phyloP scores from a whole-genome alignment of 2,329 filamentous ascomycete species.

The Epichloe elymi region DNA sequence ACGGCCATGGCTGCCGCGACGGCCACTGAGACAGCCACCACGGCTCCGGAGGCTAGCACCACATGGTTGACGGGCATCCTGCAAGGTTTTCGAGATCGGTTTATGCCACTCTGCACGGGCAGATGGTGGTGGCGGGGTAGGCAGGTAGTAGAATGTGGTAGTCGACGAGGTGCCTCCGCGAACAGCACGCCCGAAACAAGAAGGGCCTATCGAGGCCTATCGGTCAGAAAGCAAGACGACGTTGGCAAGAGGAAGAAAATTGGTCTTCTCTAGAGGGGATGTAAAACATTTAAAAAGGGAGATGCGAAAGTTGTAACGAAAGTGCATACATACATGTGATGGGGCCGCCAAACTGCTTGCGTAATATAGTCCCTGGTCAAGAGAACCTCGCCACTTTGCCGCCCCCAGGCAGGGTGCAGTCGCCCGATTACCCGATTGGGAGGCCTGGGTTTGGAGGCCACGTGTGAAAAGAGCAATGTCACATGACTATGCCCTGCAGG shows the following conservation, averaged over 20 bases:
- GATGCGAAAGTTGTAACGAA: neutral
- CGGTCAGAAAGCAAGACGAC: neutral
- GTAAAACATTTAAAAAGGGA: neutral
- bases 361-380: constrained; percentile 6
- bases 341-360: constrained; percentile 5
- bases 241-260: neutral
- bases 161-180: neutral
- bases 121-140: neutral
- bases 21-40: constrained; percentile 43
- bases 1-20: constrained; percentile 46
- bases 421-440: too few species aligned
- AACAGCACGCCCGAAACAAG: neutral
- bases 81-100: neutral
- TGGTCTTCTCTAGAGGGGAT: neutral
- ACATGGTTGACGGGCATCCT: constrained; percentile 43
- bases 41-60: constrained; percentile 41
- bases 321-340: neutral
- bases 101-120: neutral
- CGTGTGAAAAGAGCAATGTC: neutral
- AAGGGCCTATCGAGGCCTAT: neutral
- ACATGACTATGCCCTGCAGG: too few species aligned
- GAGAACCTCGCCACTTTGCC: constrained; percentile 8
- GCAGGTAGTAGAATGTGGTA: neutral
- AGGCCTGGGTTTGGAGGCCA: neutral
- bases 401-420: neutral